A percentile compares a stretch with the other conserved stretches of the same genome.
Evolutionary conservation across 169 alveolate species (phyloP).

Genomic region (Plasmodium vivax): DNA sequence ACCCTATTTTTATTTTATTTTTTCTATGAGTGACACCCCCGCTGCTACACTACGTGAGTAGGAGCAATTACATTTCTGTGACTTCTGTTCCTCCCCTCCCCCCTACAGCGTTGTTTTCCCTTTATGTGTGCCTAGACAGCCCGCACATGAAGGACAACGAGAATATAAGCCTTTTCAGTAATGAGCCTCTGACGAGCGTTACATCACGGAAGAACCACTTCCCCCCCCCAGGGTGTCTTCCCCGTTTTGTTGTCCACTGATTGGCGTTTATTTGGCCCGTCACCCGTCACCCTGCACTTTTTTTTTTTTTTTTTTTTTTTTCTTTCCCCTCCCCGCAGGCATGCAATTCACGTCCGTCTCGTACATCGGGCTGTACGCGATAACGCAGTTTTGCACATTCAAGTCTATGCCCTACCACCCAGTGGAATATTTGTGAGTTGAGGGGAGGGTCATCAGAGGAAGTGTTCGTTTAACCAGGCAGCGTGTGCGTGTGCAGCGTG

Average conservation of each 20-base stretch:
- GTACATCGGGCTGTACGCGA: constrained; percentile 30
- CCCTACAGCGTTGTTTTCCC: constrained; percentile 15
- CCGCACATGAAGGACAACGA: constrained; percentile 51
- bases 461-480: background rate
- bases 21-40: background rate
- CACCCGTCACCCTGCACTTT: background rate
- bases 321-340: background rate
- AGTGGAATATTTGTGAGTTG: constrained; percentile 40
- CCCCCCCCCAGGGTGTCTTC: background rate
- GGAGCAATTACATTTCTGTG: background rate
- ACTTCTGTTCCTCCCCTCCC: background rate
- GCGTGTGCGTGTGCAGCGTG: background rate
- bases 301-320: background rate
- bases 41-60: background rate
- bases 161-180: constrained; percentile 31
- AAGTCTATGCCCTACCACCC: constrained; percentile 57
- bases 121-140: constrained; percentile 39
- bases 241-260: background rate
- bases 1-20: background rate
- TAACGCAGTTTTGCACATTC: constrained; percentile 8
- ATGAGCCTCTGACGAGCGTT: background rate
- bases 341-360: constrained; percentile 30
- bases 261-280: background rate
- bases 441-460: background rate
- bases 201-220: background rate